A percentile compares a stretch with the other conserved stretches of the same genome.
Conservation (phyloP, 192 early-diverging fungal species). For the Chytriomyces sp. region DNA sequence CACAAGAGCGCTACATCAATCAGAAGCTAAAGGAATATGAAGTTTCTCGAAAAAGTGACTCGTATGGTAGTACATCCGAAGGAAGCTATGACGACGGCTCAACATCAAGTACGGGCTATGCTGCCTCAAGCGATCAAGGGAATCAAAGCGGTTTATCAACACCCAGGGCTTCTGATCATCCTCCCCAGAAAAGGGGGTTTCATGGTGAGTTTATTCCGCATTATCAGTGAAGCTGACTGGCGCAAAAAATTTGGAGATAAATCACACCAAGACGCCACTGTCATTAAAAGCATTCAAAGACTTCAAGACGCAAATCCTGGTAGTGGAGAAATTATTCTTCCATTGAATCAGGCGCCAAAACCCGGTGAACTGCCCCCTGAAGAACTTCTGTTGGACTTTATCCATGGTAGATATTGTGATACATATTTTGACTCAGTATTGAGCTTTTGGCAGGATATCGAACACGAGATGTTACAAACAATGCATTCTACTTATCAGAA, state of each 20-base stretch:
- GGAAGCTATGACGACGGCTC: too few species aligned
- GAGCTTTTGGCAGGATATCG: constrained; percentile 20
- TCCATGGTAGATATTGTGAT: constrained; percentile 18
- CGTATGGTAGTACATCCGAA: too few species aligned
- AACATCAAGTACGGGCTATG: too few species aligned
- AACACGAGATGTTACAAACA: constrained; percentile 33
- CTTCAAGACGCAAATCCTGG: constrained; percentile 17
- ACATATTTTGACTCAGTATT: not conserved
- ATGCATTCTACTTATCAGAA: constrained; percentile 29
- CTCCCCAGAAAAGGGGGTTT: too few species aligned
- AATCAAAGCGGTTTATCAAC: not conserved
- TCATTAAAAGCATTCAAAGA: constrained; percentile 14
- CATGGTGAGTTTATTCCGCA: not conserved
- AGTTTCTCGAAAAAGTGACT: not conserved
- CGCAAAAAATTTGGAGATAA: too few species aligned
- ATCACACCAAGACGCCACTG: not conserved
- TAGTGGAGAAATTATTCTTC: constrained; percentile 29
- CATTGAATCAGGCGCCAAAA: constrained; percentile 4
- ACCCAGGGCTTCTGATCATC: not conserved
- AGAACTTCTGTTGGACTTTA: constrained; percentile 20
- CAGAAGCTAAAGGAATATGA: not conserved
- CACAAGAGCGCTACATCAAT: not conserved
- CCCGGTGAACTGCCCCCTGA: constrained; percentile 21
- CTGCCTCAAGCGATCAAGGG: too few species aligned
- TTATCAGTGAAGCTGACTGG: too few species aligned